phyloP scores from a whole-genome alignment of 2,329 filamentous ascomycete genomes.

The Biscogniauxia sp. region DNA sequence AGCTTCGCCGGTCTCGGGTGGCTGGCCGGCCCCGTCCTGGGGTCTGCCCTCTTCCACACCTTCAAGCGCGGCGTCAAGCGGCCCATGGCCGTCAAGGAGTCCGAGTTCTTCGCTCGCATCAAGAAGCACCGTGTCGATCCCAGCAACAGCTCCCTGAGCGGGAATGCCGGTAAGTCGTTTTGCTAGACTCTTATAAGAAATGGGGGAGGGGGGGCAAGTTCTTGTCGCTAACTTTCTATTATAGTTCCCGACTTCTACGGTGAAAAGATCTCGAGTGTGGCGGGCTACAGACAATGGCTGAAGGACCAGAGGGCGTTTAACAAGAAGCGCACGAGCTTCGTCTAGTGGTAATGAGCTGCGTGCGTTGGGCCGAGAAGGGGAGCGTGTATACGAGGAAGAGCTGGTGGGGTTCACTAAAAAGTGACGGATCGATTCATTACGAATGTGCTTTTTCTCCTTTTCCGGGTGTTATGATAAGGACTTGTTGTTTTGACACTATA shows the following conservation, averaged over 20 bases:
- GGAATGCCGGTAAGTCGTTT: constrained; percentile 66
- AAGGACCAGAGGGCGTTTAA: constrained; percentile 98
- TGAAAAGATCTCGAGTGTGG: constrained; percentile 93
- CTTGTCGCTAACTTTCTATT: neutral
- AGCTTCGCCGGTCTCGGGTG: constrained; percentile 79
- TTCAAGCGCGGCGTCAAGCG: constrained; percentile 68
- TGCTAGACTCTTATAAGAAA: no score
- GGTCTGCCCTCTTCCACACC: constrained; percentile 75
- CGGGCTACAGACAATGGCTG: constrained; percentile 89
- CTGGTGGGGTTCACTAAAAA: neutral
- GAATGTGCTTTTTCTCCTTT: constrained; percentile 8
- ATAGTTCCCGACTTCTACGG: constrained; percentile 93
- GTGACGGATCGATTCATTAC: constrained; percentile 10
- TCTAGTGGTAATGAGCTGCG: constrained; percentile 38
- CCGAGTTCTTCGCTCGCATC: constrained; percentile 87
- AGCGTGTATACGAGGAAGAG: neutral
- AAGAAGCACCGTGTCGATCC: constrained; percentile 92
- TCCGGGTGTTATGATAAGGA: constrained; percentile 2
- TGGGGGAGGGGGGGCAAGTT: no score
- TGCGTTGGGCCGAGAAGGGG: neutral
- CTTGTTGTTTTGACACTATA: constrained; percentile 4
- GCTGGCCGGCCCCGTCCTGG: constrained; percentile 80
- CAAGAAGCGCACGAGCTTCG: constrained; percentile 73
- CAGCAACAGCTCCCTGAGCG: constrained; percentile 72
- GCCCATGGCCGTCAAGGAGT: constrained; percentile 84